Base-by-base conservation (phyloP, 495 filamentous ascomycete species). In the Talaromyces stipitatus region DNA sequence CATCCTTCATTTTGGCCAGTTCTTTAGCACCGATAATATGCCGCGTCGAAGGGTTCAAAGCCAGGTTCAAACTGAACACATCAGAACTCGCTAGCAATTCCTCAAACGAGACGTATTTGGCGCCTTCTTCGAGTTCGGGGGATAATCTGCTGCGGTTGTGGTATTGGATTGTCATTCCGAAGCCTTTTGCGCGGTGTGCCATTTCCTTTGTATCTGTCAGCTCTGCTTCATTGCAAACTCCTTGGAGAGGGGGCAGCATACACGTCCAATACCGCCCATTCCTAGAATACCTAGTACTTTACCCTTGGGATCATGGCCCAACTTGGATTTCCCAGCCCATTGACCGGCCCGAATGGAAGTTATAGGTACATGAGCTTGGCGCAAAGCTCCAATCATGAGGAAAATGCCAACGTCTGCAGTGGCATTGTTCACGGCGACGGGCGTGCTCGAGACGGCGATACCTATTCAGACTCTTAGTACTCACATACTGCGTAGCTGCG, bases 231-330 rank as follows among this genome's bases (percentile, higher is more conserved):
- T 41, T 30, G 26, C 18, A 27, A 16, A n/a, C 4, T 16, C 22
- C 22, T 54, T 3, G 20, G 23, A n/a, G 36, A 47, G n/a, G 14
- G n/a, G 41, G 27, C 26, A 38, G 46, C 65, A 60, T 68, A 77
- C 75, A 53, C 74, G 64, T 45, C 88, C 89, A 54, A 95, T 95
- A 32, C 90, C 90, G 26, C 91, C 91, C 81, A 92, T 91, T 1
- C 91, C 91, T 61, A 94, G 79, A 61, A 96, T 85, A 18, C 90
- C 90, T 0, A 95, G 77, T 0, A 79, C 72, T 66, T 92, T 91
- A 12, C 79, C 81, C 57, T 83, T 73, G 7, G 90, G 90, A 61
- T 89, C 87, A 58, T 81, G 82, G 27, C 82, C 84, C 18, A 86
- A 70, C 6, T 74, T 73, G 59, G 79, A 65, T 27, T 74, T 62